Conservation (phyloP, 225 moss, liverwort and hornwort species). For the Bryoerythrophyllum caledonicum region DNA sequence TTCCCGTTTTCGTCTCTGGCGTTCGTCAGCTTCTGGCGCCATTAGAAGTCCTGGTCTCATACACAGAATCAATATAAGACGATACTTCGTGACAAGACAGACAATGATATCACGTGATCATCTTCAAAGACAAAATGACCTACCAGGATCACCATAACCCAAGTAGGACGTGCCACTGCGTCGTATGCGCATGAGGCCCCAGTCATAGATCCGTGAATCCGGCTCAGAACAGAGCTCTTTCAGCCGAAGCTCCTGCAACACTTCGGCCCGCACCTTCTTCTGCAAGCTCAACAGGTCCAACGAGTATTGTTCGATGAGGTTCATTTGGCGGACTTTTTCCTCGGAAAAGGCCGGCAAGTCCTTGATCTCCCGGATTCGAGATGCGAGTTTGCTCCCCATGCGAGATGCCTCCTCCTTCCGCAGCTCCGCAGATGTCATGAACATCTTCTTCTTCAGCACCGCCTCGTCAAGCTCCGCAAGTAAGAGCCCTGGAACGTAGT, state of each 20-base stretch:
- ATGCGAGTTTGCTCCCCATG: slow-evolving; percentile 58
- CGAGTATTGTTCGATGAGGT: slow-evolving; percentile 52
- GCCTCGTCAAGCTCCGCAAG: slow-evolving; percentile 79
- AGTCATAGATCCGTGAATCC: slow-evolving; percentile 74
- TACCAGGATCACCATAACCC: slow-evolving; percentile 59
- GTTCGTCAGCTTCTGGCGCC: slow-evolving; percentile 74
- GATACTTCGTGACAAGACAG: too few species aligned
- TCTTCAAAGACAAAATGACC: not conserved
- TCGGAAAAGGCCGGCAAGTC: slow-evolving; percentile 46
- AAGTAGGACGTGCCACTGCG: slow-evolving; percentile 65
- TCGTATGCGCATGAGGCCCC: slow-evolving; percentile 87
- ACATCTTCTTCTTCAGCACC: slow-evolving; percentile 38
- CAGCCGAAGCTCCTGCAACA: slow-evolving; percentile 72
- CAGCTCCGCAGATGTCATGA: slow-evolving; percentile 59
- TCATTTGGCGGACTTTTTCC: slow-evolving; percentile 40
- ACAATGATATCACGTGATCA: too few species aligned
- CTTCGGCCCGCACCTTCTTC: slow-evolving; percentile 83
- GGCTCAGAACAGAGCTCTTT: slow-evolving; percentile 66
- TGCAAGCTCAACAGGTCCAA: slow-evolving; percentile 70
- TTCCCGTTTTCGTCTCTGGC: slow-evolving; percentile 67
- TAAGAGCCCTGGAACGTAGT: slow-evolving; percentile 52
- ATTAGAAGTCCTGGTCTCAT: slow-evolving; percentile 35
- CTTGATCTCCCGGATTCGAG: slow-evolving; percentile 75
- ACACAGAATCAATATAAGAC: slow-evolving; percentile 4
- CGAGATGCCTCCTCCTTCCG: slow-evolving; percentile 71